Percentiles rank a stretch among this genome's conserved stretches.
Evolutionary conservation across 345 rosid species (phyloP).

Genomic region (Schrenkiella parvula): DNA sequence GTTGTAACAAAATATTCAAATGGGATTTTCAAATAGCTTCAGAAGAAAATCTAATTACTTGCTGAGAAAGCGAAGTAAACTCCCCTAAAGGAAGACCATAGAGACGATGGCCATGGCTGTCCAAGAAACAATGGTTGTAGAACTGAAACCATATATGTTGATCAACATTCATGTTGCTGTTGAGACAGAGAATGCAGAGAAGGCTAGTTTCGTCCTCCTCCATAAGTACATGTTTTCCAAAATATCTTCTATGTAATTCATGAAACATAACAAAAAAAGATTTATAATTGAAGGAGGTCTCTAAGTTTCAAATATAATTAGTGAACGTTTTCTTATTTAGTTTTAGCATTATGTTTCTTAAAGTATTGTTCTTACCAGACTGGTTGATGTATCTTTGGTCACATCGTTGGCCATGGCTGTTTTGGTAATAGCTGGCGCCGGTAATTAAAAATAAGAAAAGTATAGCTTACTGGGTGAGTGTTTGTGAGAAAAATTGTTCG

Average conservation of each 20-base stretch:
- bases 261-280: not conserved
- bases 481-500: too few relatives aligned
- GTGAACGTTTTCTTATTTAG: not conserved
- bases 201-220: constrained; percentile 50
- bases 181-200: constrained; percentile 28
- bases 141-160: constrained; percentile 39
- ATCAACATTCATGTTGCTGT: constrained; percentile 44
- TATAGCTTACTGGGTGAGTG: too few relatives aligned
- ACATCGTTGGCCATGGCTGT: constrained; percentile 9
- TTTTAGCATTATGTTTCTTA: not conserved
- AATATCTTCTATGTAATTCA: constrained; percentile 12
- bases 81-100: constrained; percentile 46
- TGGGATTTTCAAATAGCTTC: not conserved
- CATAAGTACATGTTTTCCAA: constrained; percentile 42
- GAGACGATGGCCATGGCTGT: constrained; percentile 29
- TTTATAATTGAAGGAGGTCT: not conserved
- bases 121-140: constrained; percentile 46
- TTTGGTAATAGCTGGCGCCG: not conserved
- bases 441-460: not conserved
- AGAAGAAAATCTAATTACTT: constrained; percentile 30
- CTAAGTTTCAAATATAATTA: not conserved
- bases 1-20: not conserved
- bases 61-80: constrained; percentile 44
- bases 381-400: constrained; percentile 13
- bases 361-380: constrained; percentile 15